A percentile compares a stretch with the other conserved stretches of the same genome.
Evolutionary conservation across 805 yeast genomes (phyloP).

Genomic region (Spathaspora girioi): DNA sequence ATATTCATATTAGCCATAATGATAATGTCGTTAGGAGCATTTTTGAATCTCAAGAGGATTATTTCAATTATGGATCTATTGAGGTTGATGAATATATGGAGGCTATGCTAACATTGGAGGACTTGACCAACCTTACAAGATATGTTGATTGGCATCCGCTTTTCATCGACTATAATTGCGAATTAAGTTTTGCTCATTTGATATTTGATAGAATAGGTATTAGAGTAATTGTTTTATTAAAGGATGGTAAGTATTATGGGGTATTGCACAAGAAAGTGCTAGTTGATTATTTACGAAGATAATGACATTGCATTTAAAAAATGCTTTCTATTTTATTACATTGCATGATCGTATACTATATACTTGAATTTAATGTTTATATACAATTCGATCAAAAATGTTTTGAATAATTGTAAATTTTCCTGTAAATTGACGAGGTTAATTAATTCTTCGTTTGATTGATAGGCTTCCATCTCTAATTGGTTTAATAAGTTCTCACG

Average conservation of each 20-base stretch:
- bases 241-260: conserved; percentile 47
- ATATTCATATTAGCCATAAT: conserved; percentile 6
- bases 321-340: not conserved
- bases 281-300: conserved; percentile 39
- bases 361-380: conserved; percentile 6
- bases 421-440: conserved; percentile 4
- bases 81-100: conserved; percentile 6
- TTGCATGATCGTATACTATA: conserved; percentile 1
- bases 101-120: conserved; percentile 9
- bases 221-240: conserved; percentile 43
- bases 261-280: conserved; percentile 51
- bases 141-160: conserved; percentile 46
- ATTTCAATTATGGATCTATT: conserved; percentile 21
- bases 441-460: not conserved
- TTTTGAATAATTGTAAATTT: conserved; percentile 10
- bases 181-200: conserved; percentile 47
- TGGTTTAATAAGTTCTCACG: not conserved
- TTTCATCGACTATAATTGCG: conserved; percentile 44
- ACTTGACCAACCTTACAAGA: conserved; percentile 36
- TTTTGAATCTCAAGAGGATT: conserved; percentile 13
- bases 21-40: conserved; percentile 7
- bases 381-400: conserved; percentile 9
- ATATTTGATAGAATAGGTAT: conserved; percentile 52
- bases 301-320: not conserved
- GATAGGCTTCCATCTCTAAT: not conserved